A percentile compares a stretch with the other conserved stretches of the same genome.
Evolutionary conservation across 108 stramenopile genomes (phyloP).

Genomic region (Fistulifera solaris): DNA sequence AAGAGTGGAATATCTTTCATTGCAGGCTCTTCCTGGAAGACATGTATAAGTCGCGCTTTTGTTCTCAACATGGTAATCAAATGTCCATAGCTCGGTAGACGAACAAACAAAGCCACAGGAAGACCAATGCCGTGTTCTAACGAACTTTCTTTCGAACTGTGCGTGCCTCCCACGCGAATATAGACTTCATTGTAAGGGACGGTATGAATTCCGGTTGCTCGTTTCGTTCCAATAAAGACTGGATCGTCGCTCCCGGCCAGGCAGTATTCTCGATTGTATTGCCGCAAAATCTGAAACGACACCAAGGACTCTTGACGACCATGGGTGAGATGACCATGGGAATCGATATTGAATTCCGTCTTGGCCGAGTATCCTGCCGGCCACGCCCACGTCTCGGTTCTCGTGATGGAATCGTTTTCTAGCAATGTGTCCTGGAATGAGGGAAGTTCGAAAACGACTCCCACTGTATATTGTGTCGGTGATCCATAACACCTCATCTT

Average conservation of each 20-base stretch:
- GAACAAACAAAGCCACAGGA: constrained; percentile 80
- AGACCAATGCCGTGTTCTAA: constrained; percentile 71
- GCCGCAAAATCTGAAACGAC: constrained; percentile 23
- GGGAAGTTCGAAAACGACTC: constrained; percentile 78
- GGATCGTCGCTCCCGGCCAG: constrained; percentile 31
- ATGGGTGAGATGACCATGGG: constrained; percentile 44
- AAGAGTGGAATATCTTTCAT: constrained; percentile 63
- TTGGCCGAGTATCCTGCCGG: constrained; percentile 58
- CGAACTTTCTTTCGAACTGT: constrained; percentile 27
- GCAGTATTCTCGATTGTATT: constrained; percentile 40
- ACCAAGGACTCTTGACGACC: constrained; percentile 56
- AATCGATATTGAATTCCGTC: constrained; percentile 61
- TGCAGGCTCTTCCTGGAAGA: constrained; percentile 35
- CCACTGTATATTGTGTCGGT: constrained; percentile 56
- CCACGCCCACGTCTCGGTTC: constrained; percentile 68
- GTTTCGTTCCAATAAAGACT: constrained; percentile 42
- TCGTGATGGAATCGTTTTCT: constrained; percentile 48
- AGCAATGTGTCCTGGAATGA: constrained; percentile 15
- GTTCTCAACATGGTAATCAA: constrained; percentile 72
- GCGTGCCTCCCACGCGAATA: constrained; percentile 67
- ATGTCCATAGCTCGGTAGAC: constrained; percentile 60
- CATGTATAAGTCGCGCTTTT: constrained; percentile 45
- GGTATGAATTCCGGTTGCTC: constrained; percentile 50
- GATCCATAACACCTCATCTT: constrained; percentile 83
- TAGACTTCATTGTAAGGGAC: constrained; percentile 87